Base-by-base conservation (phyloP, 495 filamentous ascomycete genomes). In the Tuber calosporum region DNA sequence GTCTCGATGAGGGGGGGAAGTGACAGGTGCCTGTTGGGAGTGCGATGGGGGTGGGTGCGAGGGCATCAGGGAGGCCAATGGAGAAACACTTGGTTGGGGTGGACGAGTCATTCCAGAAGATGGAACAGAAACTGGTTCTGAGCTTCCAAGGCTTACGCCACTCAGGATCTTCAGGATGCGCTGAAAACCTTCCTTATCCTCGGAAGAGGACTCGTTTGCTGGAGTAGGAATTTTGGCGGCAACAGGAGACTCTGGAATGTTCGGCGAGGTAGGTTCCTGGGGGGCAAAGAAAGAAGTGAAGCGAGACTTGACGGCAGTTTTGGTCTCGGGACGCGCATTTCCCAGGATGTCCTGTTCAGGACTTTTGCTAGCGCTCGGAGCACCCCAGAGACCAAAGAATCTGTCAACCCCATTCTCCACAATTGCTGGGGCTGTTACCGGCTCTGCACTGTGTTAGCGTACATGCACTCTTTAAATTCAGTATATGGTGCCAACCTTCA, bases 151-250 rank as follows among this genome's bases (percentile, higher is more conserved):
- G 62, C 82, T 85, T 9, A 80, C 81, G 26, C 86, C 86, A 71
- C 85, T 88, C 48, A 99, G 88, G 87, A 97, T 96, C 74, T 91
- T 88, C 42, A 99, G 83, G 58, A 99, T 90, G 67, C 90, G 88
- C 74, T 94, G 90, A 81, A 99, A 99, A 1, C 92, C 95, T 84
- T 92, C 89, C 82, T 92, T 94, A 74, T 99, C 94, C 36, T 91
- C 90, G 73, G 86, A 86, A 43, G 86, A 86, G 15, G 85, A 83
- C n/a, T 86, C 84, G 43, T 81, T 76, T 69, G 72, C 72, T 66
- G 79, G 79, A 26, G 76, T 77, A 34, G 75, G 69, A n/a, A 75
- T 75, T 42, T 72, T 72, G 45, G 80, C 74, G 69, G 79, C 72
- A 58, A 82, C 71, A 15, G 79, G 82, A 30, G 85, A 85, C 71